Base-by-base conservation (phyloP, 75 land plant species). In the Chamaecyparis obtusa region DNA sequence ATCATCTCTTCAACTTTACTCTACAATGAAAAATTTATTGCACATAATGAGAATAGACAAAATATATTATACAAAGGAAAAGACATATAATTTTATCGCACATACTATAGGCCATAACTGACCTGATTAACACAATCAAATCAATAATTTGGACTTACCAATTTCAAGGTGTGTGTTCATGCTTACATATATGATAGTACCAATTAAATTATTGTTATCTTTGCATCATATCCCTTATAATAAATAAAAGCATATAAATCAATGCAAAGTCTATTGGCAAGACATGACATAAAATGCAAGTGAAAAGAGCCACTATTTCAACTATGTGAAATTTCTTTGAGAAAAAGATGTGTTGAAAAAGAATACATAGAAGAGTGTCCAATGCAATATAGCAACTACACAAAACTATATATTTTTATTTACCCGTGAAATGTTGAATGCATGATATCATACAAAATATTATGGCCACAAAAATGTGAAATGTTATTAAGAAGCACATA, bases 1-100 rank as follows among this genome's bases (percentile, higher is more conserved):
- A 89, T 98, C 99, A 92, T 98, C 99, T 89, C 99, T 93, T 84
- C 99, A 90, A 89, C 99, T 96, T 93, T 98, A 98, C 85, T 98
- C 99, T 98, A 8, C 37, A 24, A 88, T 39, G 46, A 64, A 88
- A 86, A 74, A 76, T 24, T 74, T 33, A 35, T 51, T 55, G 43
- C 60, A 49, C 2, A 17, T 19, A 84, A 39, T n/a, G 24, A 32
- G n/a, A 56, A n/a, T 56, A 64, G 14, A 84, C 15, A 83, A 85
- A 19, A 16, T 54, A 16, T 46, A 43, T 15, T 19, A 84, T 84
- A 19, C 21, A 32, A 84, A 33, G 56, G 36, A 10, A 14, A 84
- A 51, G 35, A 3, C 8, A 17, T 9, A 74, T 41, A 41, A 80
- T 0, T 39, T 44, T 27, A 36, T 80, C 46, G 44, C 44, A 79